Evolutionary conservation across 2,329 filamentous ascomycete species (phyloP), one percentile per base, ranked within the genome.

Genomic region (Aspergillus pseudotamarii): DNA sequence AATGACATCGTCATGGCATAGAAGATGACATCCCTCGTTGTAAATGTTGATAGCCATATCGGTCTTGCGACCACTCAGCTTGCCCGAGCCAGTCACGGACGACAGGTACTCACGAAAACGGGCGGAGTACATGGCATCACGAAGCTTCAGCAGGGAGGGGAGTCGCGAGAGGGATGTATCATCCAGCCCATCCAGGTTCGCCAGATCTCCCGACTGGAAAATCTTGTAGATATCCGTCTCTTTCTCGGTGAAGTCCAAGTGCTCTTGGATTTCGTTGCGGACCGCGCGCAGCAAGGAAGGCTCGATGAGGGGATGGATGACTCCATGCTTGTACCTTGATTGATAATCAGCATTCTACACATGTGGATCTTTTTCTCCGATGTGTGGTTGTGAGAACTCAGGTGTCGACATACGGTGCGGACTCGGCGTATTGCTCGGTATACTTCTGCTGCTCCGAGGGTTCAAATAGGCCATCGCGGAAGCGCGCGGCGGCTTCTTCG

Each of bases 161-260:
- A 99, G 83, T 75, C 93, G 93, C 65, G 90, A 86, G 60, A 98
- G 86, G 8, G 94, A 93, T 9, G 89, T 89, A 75, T 96, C 90
- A 66, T 96, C 92, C 50, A 99, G 87, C 28, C 95, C 95, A 79
- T 97, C 94, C 63, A 99, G 88, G 80, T 99, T 99, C 54, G 95
- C 95, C 38, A 99, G 86, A 77, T 99, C 95, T 68, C 95, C 95
- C 5, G 94, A 98, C 83, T 99, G 95, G 85, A 97, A 94, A 75
- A 99, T 98, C 81, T 96, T 97, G 86, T 99, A 99, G 72, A 99
- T 99, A 78, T 99, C 95, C 55, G 95, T 99, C 80, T 99, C 95
- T 79, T 99, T 99, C 71, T 94, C 94, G 14, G 95, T 97, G 82
- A 99, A 99, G 69, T 92, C 89, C 69, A 99, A 91, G 75, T 97